Evolutionary conservation across 2,329 filamentous ascomycete genomes (phyloP).

Genomic region (Bipolaris bicolor): DNA sequence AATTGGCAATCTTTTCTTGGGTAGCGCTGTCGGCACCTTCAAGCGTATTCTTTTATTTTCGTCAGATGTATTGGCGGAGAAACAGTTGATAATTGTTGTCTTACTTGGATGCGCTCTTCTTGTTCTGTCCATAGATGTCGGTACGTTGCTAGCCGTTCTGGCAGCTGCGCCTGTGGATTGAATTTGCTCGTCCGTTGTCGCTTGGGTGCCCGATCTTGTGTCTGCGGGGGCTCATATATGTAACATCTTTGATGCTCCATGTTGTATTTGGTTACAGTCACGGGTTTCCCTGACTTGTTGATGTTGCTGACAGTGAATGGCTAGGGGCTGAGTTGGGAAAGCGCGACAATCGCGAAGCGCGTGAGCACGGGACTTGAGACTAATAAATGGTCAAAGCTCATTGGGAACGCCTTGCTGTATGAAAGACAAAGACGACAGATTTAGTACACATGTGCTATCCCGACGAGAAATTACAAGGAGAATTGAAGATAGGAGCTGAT

Average conservation of each 20-base stretch:
- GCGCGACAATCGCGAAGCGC: conserved; percentile 32
- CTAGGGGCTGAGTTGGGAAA: conserved; percentile 16
- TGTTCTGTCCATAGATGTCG: conserved; percentile 68
- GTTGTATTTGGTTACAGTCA: background rate
- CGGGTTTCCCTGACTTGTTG: background rate
- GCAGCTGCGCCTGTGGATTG: conserved; percentile 30
- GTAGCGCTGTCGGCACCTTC: conserved; percentile 50
- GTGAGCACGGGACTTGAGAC: conserved; percentile 36
- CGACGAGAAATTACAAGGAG: background rate
- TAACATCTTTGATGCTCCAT: conserved; percentile 60
- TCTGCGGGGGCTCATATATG: conserved; percentile 49
- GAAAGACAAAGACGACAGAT: too few species aligned
- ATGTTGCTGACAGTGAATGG: conserved; percentile 12
- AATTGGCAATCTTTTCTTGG: conserved; percentile 47
- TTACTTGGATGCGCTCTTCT: conserved; percentile 67
- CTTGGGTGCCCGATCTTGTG: conserved; percentile 49
- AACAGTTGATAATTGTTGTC: background rate
- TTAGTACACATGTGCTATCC: too few species aligned
- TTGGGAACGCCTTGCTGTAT: too few species aligned
- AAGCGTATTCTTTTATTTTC: conserved; percentile 43
- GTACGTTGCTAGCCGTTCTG: conserved; percentile 65
- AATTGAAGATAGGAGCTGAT: background rate
- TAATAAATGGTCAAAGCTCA: conserved; percentile 14
- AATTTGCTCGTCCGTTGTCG: conserved; percentile 46
- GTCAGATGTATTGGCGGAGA: conserved; percentile 4